A percentile compares a stretch with the other conserved stretches of the same genome.
Evolutionary conservation across 225 moss, liverwort and hornwort species (phyloP).

Genomic region (Sphagnum contortum): DNA sequence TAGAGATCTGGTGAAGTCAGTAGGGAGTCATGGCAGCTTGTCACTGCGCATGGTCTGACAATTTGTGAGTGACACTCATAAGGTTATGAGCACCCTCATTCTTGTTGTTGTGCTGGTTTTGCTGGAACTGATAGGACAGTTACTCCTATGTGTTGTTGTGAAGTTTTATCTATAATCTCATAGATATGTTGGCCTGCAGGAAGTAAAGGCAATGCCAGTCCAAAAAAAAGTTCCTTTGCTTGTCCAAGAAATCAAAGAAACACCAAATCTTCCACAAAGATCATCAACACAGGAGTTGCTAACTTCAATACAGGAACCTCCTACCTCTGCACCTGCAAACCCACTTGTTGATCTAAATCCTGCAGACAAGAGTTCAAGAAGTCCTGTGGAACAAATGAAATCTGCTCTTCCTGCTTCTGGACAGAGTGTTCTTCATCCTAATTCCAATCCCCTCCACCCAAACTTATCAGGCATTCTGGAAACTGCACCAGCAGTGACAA

Average conservation of each 20-base stretch:
- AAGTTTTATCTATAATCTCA: no score
- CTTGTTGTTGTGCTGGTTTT: no score
- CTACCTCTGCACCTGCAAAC: conserved; percentile 8
- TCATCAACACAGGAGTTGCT: neutral
- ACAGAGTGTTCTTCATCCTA: no score
- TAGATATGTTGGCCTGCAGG: conserved; percentile 12
- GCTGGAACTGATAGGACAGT: no score
- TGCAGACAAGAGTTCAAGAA: conserved; percentile 9
- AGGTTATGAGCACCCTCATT: no score
- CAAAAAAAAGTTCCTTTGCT: conserved; percentile 40
- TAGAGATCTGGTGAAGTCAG: no score
- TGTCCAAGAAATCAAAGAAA: conserved; percentile 39
- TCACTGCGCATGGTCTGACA: no score
- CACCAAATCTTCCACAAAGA: conserved; percentile 8
- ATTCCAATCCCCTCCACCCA: no score
- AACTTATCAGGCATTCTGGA: no score
- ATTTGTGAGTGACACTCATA: no score
- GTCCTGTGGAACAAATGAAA: conserved; percentile 9
- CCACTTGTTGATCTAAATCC: conserved; percentile 3
- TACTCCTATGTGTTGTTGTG: no score
- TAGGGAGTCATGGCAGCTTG: no score
- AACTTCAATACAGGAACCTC: conserved; percentile 7
- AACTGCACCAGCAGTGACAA: conserved; percentile 2
- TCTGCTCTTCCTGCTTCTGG: conserved; percentile 13
- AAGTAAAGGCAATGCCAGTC: conserved; percentile 19